Evolutionary conservation across 2,329 filamentous ascomycete genomes (phyloP), one percentile per base, ranked within the genome.

Genomic region (Phyllosticta citribraziliensis): DNA sequence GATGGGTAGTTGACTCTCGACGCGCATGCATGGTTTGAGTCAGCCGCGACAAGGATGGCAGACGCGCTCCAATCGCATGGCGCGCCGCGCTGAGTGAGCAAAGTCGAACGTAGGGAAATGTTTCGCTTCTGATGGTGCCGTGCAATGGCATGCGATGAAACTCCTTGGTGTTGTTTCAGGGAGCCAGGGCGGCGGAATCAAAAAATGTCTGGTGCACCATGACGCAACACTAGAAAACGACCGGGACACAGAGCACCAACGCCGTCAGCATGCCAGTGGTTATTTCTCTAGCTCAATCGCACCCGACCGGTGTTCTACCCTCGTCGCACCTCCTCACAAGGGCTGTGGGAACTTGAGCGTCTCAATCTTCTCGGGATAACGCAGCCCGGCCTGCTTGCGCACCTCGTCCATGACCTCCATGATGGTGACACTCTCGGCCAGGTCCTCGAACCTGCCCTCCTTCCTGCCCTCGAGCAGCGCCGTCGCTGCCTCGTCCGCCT

Each of bases 321-420:
- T 2, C 33, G 14, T 40, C 10, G 33, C 14, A 12, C 12, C 33
- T 2, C 12, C 51, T 55, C 35, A 60, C 35, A 60, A 27, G 20
- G 35, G 25, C 33, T 81, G 68, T 58, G 82, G 82, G 69, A 80
- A 84, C 22, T 81, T 75, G 17, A 76, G 76, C 57, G 76, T 83
- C 79, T 88, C 86, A 70, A 89, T 88, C 72, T 82, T 80, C 65
- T 85, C 79, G 1, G 85, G 84, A 74, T 87, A 88, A 59, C 69
- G 78, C 70, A 89, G 73, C 1, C 80, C 82, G 57, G 82, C 81
- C 74, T 88, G 84, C 70, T 75, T 80, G 67, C 86, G 78, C 12
- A 85, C 83, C 74, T 87, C 82, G 76, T 89, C 86, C 86, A 88
- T 88, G 2, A 82, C 79, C 71, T 92, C 87, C 91, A 96, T 96